A percentile compares a stretch with the other conserved stretches of the same genome.
These are phyloP conservation scores for Didymella keratinophila DNA, from an alignment of 2,329 filamentous ascomycete genomes.

Conservation along the genomic window DNA sequence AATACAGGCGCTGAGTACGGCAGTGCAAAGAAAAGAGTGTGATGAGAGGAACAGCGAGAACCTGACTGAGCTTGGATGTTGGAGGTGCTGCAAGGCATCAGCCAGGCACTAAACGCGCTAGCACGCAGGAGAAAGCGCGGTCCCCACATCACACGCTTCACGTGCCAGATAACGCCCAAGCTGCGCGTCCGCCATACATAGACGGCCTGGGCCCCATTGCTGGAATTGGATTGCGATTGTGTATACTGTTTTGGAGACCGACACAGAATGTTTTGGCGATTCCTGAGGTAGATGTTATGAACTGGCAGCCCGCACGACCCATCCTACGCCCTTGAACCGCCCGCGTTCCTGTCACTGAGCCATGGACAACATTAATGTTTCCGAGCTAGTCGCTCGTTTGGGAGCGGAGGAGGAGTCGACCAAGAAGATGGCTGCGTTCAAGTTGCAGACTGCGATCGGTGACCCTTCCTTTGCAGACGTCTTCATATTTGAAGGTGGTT, in stretches of 20 bases:
- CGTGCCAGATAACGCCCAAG: slow-evolving; percentile 30
- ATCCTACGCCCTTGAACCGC: background rate
- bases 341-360: slow-evolving; percentile 27
- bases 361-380: slow-evolving; percentile 65
- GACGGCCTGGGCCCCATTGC: slow-evolving; percentile 15
- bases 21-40: slow-evolving; percentile 10
- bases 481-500: slow-evolving; percentile 89
- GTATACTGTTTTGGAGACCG: slow-evolving; percentile 10
- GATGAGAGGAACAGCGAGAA: slow-evolving; percentile 2
- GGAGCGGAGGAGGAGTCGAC: slow-evolving; percentile 80
- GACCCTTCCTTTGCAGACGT: slow-evolving; percentile 96
- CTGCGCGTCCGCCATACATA: slow-evolving; percentile 26
- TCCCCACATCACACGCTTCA: slow-evolving; percentile 34
- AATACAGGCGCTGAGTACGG: slow-evolving; percentile 4
- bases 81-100: slow-evolving; percentile 15
- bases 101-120: slow-evolving; percentile 9
- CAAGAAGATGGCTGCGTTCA: slow-evolving; percentile 99
- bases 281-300: slow-evolving; percentile 26
- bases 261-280: slow-evolving; percentile 18
- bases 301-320: slow-evolving; percentile 6
- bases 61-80: slow-evolving; percentile 12
- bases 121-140: slow-evolving; percentile 17
- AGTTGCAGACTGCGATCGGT: slow-evolving; percentile 92
- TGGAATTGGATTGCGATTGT: slow-evolving; percentile 10
- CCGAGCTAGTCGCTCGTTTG: slow-evolving; percentile 66